Base-by-base conservation (phyloP, 2,329 filamentous ascomycete species). In the Escovopsis sp. region DNA sequence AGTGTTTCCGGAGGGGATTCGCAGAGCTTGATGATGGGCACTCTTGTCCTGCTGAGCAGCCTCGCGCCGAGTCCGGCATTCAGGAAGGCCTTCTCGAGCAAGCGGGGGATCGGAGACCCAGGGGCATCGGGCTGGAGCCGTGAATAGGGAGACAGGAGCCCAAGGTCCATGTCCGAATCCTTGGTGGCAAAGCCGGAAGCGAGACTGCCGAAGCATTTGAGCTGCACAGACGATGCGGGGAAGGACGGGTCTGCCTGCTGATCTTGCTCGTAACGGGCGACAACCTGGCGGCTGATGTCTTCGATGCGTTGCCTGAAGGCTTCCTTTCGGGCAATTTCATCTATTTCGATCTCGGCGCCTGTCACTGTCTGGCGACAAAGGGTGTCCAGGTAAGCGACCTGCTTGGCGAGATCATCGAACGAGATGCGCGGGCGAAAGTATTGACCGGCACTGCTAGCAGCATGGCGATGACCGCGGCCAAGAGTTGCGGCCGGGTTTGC, bases 91-190 rank as follows among this genome's bases (percentile, higher is more conserved):
- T 80, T 83, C 55, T 93, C 85, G 2, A 94, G 61, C 6, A 88
- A 55, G 23, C 84, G 73, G 2, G 85, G 85, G 43, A 91, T 78
- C 1, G 72, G 67, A 5, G 76, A 80, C 30, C 70, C 70, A 12
- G 69, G 57, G 12, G 66, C 65, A 47, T 76, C 70, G 3, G 71
- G 68, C 41, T 72, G 65, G 37, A 70, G 63, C 18, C 60, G 55
- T 2, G 81, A 80, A 39, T 70, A 61, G 4, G 74, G 75, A 1
- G 83, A 81, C 5, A 91, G 66, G 32, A 94, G 72, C 8, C 81
- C 83, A 28, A 94, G 72, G 59, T 95, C 88, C 81, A 94, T 86
- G 54, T 94, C 87, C 1, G 87, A 89, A n/a, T 78, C 77, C 52
- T 83, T 83, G 10, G 84, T 86, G 4, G 85, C 88, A 61, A 94